Conservation (phyloP, 179 eudicot species). For the Silene noctiflora region DNA sequence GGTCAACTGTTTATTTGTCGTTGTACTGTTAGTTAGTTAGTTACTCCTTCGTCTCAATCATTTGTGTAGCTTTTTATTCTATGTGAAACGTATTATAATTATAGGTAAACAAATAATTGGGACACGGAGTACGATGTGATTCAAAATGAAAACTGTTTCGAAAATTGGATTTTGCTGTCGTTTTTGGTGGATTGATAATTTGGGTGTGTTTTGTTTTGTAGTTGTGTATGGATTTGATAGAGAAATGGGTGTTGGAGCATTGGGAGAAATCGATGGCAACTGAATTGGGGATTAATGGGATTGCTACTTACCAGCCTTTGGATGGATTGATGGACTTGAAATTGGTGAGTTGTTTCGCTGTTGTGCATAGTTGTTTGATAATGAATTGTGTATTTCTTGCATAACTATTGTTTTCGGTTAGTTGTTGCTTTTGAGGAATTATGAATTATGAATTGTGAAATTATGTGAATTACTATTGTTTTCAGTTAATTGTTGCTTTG, state of each 20-base stretch:
- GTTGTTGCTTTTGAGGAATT: conserved; percentile 8
- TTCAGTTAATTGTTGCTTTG: too few species aligned
- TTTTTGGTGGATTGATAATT: neutral
- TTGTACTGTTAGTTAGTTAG: neutral
- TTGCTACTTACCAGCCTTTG: conserved; percentile 51
- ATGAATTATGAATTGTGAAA: neutral
- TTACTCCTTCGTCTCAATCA: too few species aligned
- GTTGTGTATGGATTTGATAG: conserved; percentile 65
- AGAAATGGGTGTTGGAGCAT: conserved; percentile 49
- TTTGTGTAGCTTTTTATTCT: too few species aligned
- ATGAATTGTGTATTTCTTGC: neutral
- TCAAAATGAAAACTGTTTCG: too few species aligned
- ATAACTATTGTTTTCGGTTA: neutral
- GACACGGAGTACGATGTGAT: too few species aligned
- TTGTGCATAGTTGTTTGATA: neutral
- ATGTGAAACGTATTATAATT: too few species aligned
- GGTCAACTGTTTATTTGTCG: neutral
- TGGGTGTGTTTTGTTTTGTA: conserved; percentile 13
- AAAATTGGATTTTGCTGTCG: neutral
- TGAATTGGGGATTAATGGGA: conserved; percentile 46
- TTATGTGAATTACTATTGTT: neutral
- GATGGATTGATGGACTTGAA: conserved; percentile 53
- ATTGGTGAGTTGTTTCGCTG: conserved; percentile 36
- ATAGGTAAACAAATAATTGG: too few species aligned
- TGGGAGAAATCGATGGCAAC: conserved; percentile 33